Percentiles rank a stretch among this genome's conserved stretches.
Conservation (phyloP, 257 asterid genomes). For the Linderniella brevidens region DNA sequence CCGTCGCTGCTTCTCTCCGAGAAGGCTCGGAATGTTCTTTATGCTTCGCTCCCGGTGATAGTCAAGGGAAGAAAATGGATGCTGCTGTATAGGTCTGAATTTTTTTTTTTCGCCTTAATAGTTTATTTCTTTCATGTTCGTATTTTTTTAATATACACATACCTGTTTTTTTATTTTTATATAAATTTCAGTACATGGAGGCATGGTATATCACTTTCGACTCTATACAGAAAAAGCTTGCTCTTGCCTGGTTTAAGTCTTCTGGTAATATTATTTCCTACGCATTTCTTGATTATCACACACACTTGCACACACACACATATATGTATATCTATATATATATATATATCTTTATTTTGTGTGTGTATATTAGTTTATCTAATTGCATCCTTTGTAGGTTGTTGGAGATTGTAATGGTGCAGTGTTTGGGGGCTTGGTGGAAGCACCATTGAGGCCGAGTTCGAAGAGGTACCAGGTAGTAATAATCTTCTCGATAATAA, state of each 20-base stretch:
- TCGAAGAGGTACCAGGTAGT: slow-evolving; percentile 79
- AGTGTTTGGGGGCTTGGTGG: slow-evolving; percentile 89
- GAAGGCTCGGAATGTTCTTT: slow-evolving; percentile 43
- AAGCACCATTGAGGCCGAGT: slow-evolving; percentile 68
- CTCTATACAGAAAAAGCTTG: slow-evolving; percentile 81
- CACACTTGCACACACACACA: too few species aligned
- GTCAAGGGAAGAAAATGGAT: slow-evolving; percentile 84
- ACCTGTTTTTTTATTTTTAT: slow-evolving; percentile 6
- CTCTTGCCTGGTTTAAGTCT: slow-evolving; percentile 86
- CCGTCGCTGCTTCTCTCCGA: slow-evolving; percentile 80
- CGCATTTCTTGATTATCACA: slow-evolving; percentile 2
- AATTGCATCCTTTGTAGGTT: slow-evolving; percentile 28
- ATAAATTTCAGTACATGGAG: slow-evolving; percentile 89
- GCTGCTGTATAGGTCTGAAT: slow-evolving; percentile 58
- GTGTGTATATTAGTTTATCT: background rate
- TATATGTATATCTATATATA: too few species aligned
- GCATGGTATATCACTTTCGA: slow-evolving; percentile 87
- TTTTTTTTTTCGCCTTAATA: slow-evolving; percentile 1
- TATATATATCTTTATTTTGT: background rate
- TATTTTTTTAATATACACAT: background rate
- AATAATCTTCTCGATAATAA: background rate
- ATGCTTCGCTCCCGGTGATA: slow-evolving; percentile 55
- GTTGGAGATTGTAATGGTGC: slow-evolving; percentile 88
- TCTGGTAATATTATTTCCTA: slow-evolving; percentile 37
- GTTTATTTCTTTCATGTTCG: too few species aligned